Evolutionary conservation across 2,329 filamentous ascomycete species (phyloP).

Genomic region (Gnomoniopsis smithogilvyi): DNA sequence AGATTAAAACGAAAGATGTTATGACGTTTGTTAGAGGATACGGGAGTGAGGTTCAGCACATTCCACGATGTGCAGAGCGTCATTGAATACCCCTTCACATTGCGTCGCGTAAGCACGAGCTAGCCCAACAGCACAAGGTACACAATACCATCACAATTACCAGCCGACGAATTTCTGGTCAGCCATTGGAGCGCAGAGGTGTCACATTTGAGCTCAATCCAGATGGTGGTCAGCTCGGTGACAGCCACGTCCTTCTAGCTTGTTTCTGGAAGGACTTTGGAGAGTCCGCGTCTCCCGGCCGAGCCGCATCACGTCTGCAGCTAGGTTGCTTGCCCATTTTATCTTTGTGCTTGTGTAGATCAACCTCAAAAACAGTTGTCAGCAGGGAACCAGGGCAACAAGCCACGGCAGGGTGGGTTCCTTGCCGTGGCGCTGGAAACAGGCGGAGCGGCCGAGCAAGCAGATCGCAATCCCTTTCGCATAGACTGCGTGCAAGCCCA

Average conservation of each 20-base stretch:
- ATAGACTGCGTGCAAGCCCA: neutral
- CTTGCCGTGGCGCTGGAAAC: neutral
- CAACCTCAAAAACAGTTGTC: neutral
- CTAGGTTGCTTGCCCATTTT: neutral
- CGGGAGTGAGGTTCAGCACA: neutral
- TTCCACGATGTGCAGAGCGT: neutral
- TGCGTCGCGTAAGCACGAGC: neutral
- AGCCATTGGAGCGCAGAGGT: neutral
- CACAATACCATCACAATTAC: neutral
- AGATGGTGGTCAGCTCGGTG: neutral
- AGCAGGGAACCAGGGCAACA: neutral
- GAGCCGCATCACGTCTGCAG: neutral
- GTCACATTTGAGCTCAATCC: neutral
- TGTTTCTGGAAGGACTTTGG: slow-evolving; percentile 1
- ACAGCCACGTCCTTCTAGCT: neutral
- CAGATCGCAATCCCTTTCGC: neutral
- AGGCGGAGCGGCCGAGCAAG: neutral
- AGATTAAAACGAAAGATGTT: slow-evolving; percentile 2
- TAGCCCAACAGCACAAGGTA: neutral
- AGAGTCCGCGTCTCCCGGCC: neutral
- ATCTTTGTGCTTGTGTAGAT: neutral
- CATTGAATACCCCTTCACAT: neutral
- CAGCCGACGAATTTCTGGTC: neutral
- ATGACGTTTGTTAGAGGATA: neutral
- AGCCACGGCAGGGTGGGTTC: neutral